Base-by-base conservation (phyloP, 2,329 filamentous ascomycete species). In the Colletotrichum sp. region DNA sequence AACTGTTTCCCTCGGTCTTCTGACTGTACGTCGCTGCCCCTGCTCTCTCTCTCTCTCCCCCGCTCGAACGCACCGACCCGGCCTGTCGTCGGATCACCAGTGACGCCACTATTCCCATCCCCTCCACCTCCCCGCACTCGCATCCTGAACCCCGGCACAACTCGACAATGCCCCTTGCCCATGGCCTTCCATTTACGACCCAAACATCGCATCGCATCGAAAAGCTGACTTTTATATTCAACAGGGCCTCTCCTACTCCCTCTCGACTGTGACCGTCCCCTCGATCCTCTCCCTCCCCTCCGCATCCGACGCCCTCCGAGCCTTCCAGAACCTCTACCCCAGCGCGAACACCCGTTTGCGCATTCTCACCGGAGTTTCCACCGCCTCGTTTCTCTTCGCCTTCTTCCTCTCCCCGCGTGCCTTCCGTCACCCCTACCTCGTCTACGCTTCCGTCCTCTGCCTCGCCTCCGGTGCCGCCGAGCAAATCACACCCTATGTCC, bases 201-300 rank as follows among this genome's bases (percentile, higher is more conserved):
- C 30, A 24, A 16, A 18, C 10, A 44, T 49, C 63, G 44, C 44
- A 59, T 39, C 72, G 34, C 21, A 52, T 49, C 69, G 36, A n/a
- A 57, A 36, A 18, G 39, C 74, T 77, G 30, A 77, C 67, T 34
- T n/a, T 67, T 26, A 9, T 4, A 18, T 2, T 16, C 7, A 26
- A 67, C 81, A 98, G 96, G 96, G 96, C 85, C 91, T 97, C 76
- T 98, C 96, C 68, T 98, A 96, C 87, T 94, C 95, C 64, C 91
- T 97, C 80, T 94, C 94, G 26, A 91, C 92, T 76, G 88, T 98
- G 78, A 93, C 95, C 30, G 91, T 98, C 76, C 96, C 96, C 21
- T 91, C 95, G 7, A 92, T 98, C 72, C 92, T 96, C 80, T 91
- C 92, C 71, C 94, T 98, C 65, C 95, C 95, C 12, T 95, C 94